Percentiles rank a stretch among this genome's conserved stretches.
These are phyloP conservation scores for Daldinia vernicosa DNA, from an alignment of 495 filamentous ascomycete genomes.

Conservation along the genomic window DNA sequence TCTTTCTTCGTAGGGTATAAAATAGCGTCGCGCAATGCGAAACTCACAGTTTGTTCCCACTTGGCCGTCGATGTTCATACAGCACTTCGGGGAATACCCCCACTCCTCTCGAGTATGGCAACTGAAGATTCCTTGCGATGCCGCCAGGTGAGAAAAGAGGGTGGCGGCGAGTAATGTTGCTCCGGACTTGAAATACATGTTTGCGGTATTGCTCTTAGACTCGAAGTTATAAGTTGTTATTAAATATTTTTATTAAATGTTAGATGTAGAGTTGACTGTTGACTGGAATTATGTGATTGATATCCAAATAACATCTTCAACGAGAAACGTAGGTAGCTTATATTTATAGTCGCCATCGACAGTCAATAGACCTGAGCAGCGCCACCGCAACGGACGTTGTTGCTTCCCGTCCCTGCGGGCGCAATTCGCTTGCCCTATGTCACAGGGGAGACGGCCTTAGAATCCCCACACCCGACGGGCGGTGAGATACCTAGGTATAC, in stretches of 20 bases:
- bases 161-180: slow-evolving; percentile 24
- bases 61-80: slow-evolving; percentile 44
- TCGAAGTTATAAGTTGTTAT: background rate
- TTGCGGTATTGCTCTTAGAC: background rate
- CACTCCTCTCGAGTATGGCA: slow-evolving; percentile 34
- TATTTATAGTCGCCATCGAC: slow-evolving; percentile 25
- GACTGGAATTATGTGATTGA: background rate
- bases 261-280: background rate
- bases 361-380: slow-evolving; percentile 7
- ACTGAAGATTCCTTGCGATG: slow-evolving; percentile 32
- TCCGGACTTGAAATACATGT: slow-evolving; percentile 26
- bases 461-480: background rate
- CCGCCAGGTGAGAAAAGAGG: slow-evolving; percentile 25
- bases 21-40: background rate
- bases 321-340: background rate
- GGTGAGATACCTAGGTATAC: slow-evolving; percentile 4
- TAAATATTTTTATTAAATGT: background rate
- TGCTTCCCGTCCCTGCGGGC: background rate
- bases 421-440: background rate
- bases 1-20: background rate
- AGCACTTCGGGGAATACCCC: slow-evolving; percentile 43
- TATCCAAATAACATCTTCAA: background rate
- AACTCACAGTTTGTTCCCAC: slow-evolving; percentile 45
- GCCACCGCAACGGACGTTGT: slow-evolving; percentile 1
- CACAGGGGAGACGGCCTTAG: background rate